Conservation (phyloP, 2,329 filamentous ascomycete species). For the Verticillium klebahnii region DNA sequence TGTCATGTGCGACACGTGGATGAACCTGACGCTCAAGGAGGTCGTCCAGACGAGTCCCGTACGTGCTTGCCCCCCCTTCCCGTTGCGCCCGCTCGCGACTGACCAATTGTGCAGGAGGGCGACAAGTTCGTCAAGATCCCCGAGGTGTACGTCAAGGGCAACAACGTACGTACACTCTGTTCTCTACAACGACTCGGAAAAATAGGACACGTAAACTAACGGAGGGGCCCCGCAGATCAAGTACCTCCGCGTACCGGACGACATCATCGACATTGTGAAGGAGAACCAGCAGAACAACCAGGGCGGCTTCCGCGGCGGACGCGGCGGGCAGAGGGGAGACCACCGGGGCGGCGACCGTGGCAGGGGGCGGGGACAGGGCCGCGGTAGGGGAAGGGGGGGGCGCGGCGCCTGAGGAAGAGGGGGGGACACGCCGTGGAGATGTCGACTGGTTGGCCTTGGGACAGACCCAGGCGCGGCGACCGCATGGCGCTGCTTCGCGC, state of each 20-base stretch:
- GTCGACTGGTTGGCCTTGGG: neutral
- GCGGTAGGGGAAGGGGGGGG: slow-evolving; percentile 7
- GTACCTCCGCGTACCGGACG: slow-evolving; percentile 92
- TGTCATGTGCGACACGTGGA: slow-evolving; percentile 98
- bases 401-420: slow-evolving; percentile 2
- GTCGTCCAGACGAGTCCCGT: slow-evolving; percentile 92
- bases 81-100: slow-evolving; percentile 7
- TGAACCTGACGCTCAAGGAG: slow-evolving; percentile 97
- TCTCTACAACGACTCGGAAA: too few species aligned
- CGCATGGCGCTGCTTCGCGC: neutral
- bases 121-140: slow-evolving; percentile 90
- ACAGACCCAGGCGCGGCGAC: neutral
- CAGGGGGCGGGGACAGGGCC: slow-evolving; percentile 37
- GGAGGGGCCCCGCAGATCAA: slow-evolving; percentile 70
- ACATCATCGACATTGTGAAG: slow-evolving; percentile 91
- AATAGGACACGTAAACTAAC: neutral
- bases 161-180: slow-evolving; percentile 65
- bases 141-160: slow-evolving; percentile 94
- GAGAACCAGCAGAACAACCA: slow-evolving; percentile 79
- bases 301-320: slow-evolving; percentile 59
- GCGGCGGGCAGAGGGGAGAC: slow-evolving; percentile 56
- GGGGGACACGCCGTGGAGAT: neutral
- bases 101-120: slow-evolving; percentile 61
- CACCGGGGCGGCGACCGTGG: slow-evolving; percentile 54
- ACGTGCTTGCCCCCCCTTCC: slow-evolving; percentile 18